Evolutionary conservation across 805 yeast genomes (phyloP), one percentile per base, ranked within the genome.

Genomic region (Vanderwaltozyma verrucispora): DNA sequence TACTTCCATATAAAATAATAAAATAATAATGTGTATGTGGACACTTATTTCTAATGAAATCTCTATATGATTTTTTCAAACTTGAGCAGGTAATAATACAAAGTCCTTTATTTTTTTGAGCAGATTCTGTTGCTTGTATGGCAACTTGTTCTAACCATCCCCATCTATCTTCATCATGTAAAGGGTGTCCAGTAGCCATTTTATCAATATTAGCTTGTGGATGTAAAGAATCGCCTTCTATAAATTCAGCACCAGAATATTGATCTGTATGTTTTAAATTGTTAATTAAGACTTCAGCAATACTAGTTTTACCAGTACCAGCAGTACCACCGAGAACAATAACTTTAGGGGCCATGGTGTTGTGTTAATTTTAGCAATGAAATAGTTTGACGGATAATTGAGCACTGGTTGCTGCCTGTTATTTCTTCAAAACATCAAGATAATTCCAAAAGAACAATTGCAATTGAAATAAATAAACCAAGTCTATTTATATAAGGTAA

Each of bases 251-350:
- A 31, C 28, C 32, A 12, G 20, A 15, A 28, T 30, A 36, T 13
- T 36, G 31, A 2, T 18, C 7, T 9, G 11, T 20, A 20, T 26
- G 18, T 2, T 75, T 67, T 34, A 80, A 67, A 2, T 58, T 41
- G 15, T 75, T 68, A 23, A 50, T 46, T 16, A 88, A 51, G 10
- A 58, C 50, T 12, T 63, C 62, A 0, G 84, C 94, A 16, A 82
- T 72, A 2, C 96, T 84, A 17, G 94, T 69, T 56, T 92, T 92
- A 1, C 98, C 98, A 2, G 95, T 82, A 8, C 97, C 97, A 0
- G 96, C 88, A 1, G 97, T 95, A 0, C 98, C 98, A 11, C 94
- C 96, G 8, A 89, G 75, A 2, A 87, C 76, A 23, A 75, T 58
- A 2, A 76, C 74, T 32, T 50, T 50, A 14, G 12, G 15, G 3